Conservation (phyloP, 768 basidiomycete species). For the Leccinum disarticulatum region DNA sequence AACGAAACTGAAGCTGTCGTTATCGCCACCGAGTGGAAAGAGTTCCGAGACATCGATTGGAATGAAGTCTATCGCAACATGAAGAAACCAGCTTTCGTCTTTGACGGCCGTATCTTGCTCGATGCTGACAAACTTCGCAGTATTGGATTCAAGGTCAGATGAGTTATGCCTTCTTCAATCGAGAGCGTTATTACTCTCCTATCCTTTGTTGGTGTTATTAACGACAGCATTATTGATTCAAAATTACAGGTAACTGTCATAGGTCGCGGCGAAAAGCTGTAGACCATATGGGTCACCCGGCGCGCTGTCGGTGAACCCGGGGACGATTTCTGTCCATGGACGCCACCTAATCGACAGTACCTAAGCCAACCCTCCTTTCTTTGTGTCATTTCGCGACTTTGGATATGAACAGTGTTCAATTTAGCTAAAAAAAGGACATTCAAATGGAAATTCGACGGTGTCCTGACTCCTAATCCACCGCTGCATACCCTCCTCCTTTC, state of each 20-base stretch:
- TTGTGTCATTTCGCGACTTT: background rate
- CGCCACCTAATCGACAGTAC: slow-evolving; percentile 14
- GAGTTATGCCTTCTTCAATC: background rate
- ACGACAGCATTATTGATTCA: slow-evolving; percentile 4
- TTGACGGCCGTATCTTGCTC: slow-evolving; percentile 88
- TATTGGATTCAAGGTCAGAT: slow-evolving; percentile 84
- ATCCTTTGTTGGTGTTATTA: slow-evolving; percentile 10
- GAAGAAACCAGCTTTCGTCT: slow-evolving; percentile 99
- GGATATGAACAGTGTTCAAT: slow-evolving; percentile 8
- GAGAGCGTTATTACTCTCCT: background rate
- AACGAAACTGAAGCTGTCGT: slow-evolving; percentile 89
- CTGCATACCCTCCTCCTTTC: background rate
- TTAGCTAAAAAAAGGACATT: slow-evolving; percentile 11
- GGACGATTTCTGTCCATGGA: background rate
- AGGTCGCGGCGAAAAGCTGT: slow-evolving; percentile 51
- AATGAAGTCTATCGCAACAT: slow-evolving; percentile 76
- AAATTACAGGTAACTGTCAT: slow-evolving; percentile 52
- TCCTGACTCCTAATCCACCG: background rate
- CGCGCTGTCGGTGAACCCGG: background rate
- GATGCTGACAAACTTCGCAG: slow-evolving; percentile 74
- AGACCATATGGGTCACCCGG: slow-evolving; percentile 5
- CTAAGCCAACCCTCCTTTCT: background rate
- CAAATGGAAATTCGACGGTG: background rate
- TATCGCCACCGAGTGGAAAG: slow-evolving; percentile 97
- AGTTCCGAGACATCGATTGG: slow-evolving; percentile 95